These are phyloP conservation scores for Nemophila menziesii DNA, from an alignment of 257 asterid genomes.

Conservation along the genomic window DNA sequence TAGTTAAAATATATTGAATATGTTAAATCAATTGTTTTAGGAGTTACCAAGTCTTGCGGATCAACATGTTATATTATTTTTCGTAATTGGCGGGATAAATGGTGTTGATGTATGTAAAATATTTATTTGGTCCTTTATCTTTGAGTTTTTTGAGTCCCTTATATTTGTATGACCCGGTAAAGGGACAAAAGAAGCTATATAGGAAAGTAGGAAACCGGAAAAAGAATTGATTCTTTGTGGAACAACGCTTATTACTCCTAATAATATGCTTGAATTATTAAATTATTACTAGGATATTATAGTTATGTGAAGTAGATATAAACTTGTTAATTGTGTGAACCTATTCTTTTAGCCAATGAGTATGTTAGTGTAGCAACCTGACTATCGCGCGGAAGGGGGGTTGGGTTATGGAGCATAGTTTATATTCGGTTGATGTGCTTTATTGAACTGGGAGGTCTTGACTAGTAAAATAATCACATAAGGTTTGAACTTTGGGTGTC, in stretches of 20 bases:
- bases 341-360: no score
- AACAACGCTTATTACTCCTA: conserved; percentile 82
- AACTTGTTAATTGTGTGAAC: no score
- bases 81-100: conserved; percentile 83
- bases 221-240: conserved; percentile 71
- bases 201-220: conserved; percentile 76
- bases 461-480: no score
- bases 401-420: no score
- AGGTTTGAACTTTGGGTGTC: no score
- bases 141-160: no score
- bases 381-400: no score
- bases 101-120: conserved; percentile 81
- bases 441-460: no score
- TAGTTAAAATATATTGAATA: conserved; percentile 2
- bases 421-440: no score
- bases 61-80: conserved; percentile 65
- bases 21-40: conserved; percentile 30
- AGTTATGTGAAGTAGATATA: conserved; percentile 16
- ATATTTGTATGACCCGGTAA: conserved; percentile 43
- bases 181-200: conserved; percentile 73
- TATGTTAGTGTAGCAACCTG: no score
- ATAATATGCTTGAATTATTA: conserved; percentile 72
- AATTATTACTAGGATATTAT: conserved; percentile 62
- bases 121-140: no score
- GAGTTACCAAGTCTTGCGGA: conserved; percentile 84